Evolutionary conservation across 495 filamentous ascomycete species (phyloP).

Genomic region (Penicillium crystallinum): DNA sequence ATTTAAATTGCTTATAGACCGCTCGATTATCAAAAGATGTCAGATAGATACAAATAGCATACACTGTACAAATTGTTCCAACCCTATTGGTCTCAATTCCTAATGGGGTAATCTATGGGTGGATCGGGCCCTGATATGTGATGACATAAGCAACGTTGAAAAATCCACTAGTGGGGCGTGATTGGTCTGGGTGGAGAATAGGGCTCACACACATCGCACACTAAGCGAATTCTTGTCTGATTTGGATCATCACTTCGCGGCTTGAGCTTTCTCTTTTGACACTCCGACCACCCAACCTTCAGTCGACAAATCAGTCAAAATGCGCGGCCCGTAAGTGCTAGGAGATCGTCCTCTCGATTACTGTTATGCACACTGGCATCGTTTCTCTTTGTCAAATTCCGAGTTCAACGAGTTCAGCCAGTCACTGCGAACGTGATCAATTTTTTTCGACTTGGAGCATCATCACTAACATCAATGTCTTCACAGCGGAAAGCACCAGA

Average conservation of each 20-base stretch:
- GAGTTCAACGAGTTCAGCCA: constrained; percentile 1
- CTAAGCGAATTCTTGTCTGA: constrained; percentile 35
- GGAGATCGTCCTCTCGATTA: not conserved
- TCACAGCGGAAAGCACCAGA: constrained; percentile 96
- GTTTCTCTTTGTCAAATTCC: not conserved
- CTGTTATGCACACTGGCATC: not conserved
- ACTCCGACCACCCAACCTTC: constrained; percentile 36
- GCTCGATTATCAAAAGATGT: constrained; percentile 25
- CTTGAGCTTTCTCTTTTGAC: not conserved
- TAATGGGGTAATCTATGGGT: constrained; percentile 1
- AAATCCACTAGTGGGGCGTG: not conserved
- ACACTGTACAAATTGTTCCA: not conserved
- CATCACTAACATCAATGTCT: constrained; percentile 30
- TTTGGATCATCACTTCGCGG: constrained; percentile 19
- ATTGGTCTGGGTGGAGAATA: constrained; percentile 29
- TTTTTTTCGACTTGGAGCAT: constrained; percentile 10
- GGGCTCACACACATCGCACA: constrained; percentile 28
- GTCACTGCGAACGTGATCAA: not conserved
- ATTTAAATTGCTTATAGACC: constrained; percentile 44
- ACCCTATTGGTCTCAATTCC: not conserved
- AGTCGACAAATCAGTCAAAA: constrained; percentile 49
- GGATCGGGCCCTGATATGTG: not conserved
- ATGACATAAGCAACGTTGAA: constrained; percentile 1
- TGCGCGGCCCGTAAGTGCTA: constrained; percentile 64
- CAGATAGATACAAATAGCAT: constrained; percentile 20